Percentiles rank a stretch among this genome's conserved stretches.
Evolutionary conservation across 169 alveolate genomes (phyloP).

Genomic region (Besnoitia besnoiti): DNA sequence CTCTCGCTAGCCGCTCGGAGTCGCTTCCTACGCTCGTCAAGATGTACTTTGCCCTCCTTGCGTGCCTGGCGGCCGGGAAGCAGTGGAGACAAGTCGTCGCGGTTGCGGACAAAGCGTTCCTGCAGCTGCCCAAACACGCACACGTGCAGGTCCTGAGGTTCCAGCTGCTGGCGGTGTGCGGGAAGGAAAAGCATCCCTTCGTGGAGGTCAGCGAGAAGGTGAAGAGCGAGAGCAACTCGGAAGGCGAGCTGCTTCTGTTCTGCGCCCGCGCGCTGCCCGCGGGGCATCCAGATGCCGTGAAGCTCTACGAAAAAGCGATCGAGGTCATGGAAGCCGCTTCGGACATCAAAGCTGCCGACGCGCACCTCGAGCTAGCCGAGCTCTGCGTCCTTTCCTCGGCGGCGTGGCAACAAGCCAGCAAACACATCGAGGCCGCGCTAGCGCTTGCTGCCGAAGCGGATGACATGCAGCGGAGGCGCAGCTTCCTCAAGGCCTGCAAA

Average conservation of each 20-base stretch:
- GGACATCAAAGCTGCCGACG: background rate
- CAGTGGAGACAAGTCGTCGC: slow-evolving; percentile 24
- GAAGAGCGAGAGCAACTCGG: background rate
- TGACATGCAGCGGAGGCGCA: background rate
- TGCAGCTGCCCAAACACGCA: slow-evolving; percentile 7
- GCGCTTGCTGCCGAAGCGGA: slow-evolving; percentile 9
- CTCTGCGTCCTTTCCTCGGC: background rate
- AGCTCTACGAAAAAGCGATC: slow-evolving; percentile 5
- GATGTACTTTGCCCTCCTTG: background rate
- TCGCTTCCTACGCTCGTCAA: slow-evolving; percentile 15
- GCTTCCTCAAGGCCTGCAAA: background rate
- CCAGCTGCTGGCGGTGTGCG: background rate
- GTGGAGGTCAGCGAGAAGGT: background rate
- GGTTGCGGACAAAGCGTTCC: slow-evolving; percentile 19
- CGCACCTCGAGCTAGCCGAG: slow-evolving; percentile 18
- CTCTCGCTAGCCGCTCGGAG: background rate
- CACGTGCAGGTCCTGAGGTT: background rate
- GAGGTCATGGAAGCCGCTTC: background rate
- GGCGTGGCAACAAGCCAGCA: background rate
- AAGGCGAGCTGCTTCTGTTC: slow-evolving; percentile 17
- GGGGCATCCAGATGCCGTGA: background rate
- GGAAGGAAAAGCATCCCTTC: background rate
- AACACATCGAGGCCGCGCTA: background rate
- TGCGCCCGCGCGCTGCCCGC: slow-evolving; percentile 19
- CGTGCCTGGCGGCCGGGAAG: background rate